These are phyloP conservation scores for Ophiostoma ulmi DNA, from an alignment of 2,329 filamentous ascomycete genomes.

Conservation along the genomic window DNA sequence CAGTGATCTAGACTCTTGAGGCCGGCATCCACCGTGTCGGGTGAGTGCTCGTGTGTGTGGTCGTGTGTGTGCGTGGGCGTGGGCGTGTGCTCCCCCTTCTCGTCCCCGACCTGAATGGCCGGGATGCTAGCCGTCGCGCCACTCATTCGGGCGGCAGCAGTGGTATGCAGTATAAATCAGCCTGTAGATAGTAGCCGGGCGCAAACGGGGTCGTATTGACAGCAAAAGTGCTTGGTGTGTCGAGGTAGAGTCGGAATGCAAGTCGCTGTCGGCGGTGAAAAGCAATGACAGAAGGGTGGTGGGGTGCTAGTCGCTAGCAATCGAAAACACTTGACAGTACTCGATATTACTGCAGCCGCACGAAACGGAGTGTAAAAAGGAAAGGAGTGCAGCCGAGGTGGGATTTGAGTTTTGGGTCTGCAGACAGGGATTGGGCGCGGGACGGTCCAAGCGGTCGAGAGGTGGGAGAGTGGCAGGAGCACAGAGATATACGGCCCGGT, in stretches of 20 bases:
- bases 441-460: not conserved
- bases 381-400: not conserved
- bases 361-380: constrained; percentile 7
- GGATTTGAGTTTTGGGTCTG: not conserved
- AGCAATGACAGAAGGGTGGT: not conserved
- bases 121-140: constrained; percentile 42
- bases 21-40: constrained; percentile 60
- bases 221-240: not conserved
- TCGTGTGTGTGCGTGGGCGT: constrained; percentile 15
- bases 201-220: not conserved
- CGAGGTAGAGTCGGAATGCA: not conserved
- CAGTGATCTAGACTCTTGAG: constrained; percentile 76
- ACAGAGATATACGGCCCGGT: not conserved
- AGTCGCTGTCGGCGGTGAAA: not conserved
- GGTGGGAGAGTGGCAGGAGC: not conserved
- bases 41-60: constrained; percentile 19
- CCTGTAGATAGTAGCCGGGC: not conserved
- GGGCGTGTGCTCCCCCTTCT: constrained; percentile 26
- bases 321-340: not conserved
- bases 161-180: not conserved
- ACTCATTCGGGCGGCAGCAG: constrained; percentile 7
- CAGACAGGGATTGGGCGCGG: not conserved
- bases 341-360: not conserved
- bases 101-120: constrained; percentile 36
- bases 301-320: not conserved